Base-by-base conservation (phyloP, 2,329 filamentous ascomycete genomes). In the Beauveria varroae region DNA sequence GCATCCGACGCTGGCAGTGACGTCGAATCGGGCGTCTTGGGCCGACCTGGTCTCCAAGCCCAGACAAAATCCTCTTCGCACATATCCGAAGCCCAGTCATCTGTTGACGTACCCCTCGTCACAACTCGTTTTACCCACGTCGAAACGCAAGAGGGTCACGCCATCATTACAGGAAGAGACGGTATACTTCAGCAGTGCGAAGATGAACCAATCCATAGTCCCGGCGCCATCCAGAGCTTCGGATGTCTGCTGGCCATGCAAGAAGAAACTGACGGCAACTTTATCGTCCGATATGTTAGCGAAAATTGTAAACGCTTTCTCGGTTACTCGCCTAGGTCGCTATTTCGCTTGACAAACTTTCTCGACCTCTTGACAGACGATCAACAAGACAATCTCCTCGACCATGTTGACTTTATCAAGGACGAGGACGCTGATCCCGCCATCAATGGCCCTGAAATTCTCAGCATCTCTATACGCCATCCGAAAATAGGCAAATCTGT, bases 171-270 rank as follows among this genome's bases (percentile, higher is more conserved):
- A 1, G 91, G 91, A 6, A 82, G 88, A 60, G 86, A 91, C 58
- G 87, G 86, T 2, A 84, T 81, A 1, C 75, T 95, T 50, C 89
- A 96, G 70, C 83, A 86, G 57, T 96, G 92, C 69, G 92, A 96
- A 72, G 92, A 96, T 68, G 92, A 96, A 68, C 91, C 92, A 0
- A 96, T 96, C 28, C 91, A 93, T 65, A 88, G 91, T 1, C 92
- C 92, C 1, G 91, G 91, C 40, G 89, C 90, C 1, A 76, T 93
- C 0, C 92, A 96, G 71, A 81, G 84, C 1, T 96, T 96, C 67
- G 92, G 92, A 1, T 79, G 90, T 4, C 76, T 96, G 26, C 68
- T 96, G 37, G 91, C 87, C 0, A 73, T 96, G 22, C 83, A 86
- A 59, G 89, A 93, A 70, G 86, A 90, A 59, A 70, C 75, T 0